Evolutionary conservation across 129 eudicot genomes (phyloP).

Genomic region (Deinandra increscens): DNA sequence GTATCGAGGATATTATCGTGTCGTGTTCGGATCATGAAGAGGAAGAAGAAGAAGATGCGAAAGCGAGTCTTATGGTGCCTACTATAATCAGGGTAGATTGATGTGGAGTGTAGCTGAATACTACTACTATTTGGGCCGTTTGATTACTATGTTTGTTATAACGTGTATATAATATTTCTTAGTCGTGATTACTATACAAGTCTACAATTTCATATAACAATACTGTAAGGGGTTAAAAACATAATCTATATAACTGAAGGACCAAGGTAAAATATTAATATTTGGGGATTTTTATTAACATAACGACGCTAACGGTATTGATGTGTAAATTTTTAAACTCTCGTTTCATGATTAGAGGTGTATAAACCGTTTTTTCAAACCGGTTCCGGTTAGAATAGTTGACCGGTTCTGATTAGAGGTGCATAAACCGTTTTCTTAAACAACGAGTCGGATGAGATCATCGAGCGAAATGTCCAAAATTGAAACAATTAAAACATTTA

Average conservation of each 20-base stretch:
- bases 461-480: too few relatives aligned
- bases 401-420: too few relatives aligned
- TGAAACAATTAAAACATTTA: too few relatives aligned
- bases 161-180: constrained; percentile 32
- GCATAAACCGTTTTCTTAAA: too few relatives aligned
- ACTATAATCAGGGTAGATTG: constrained; percentile 36
- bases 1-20: constrained; percentile 67
- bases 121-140: not conserved
- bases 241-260: not conserved
- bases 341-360: too few relatives aligned
- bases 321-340: too few relatives aligned
- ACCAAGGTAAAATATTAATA: too few relatives aligned
- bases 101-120: constrained; percentile 10
- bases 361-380: too few relatives aligned
- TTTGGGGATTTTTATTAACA: too few relatives aligned
- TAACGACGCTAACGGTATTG: too few relatives aligned
- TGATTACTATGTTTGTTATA: constrained; percentile 12
- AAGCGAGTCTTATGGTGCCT: constrained; percentile 3
- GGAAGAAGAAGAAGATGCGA: constrained; percentile 30
- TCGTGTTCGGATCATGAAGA: constrained; percentile 47
- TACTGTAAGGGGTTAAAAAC: not conserved
- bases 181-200: not conserved
- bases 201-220: not conserved
- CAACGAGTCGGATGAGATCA: too few relatives aligned
- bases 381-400: too few relatives aligned